Percentiles rank a stretch among this genome's conserved stretches.
Conservation (phyloP, 306 rosid species). For the Sindora glabra region DNA sequence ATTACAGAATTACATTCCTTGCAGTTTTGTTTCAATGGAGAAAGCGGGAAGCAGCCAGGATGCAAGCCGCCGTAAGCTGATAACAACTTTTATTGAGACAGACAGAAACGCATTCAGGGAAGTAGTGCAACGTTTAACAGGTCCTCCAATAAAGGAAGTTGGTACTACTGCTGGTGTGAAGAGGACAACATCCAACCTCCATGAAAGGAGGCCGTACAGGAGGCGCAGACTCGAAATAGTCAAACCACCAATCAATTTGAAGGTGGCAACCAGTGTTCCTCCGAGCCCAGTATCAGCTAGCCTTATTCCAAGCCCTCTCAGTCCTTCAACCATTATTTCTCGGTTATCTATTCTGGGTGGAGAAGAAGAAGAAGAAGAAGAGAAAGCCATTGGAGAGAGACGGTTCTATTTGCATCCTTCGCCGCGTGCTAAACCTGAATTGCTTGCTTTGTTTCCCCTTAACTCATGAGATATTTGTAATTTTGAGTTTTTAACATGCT, state of each 20-base stretch:
- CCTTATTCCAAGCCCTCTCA: slow-evolving; percentile 34
- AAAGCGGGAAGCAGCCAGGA: slow-evolving; percentile 15
- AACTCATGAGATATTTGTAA: too few species aligned
- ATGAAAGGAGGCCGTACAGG: slow-evolving; percentile 66
- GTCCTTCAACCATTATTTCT: slow-evolving; percentile 62
- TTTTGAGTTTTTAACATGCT: too few species aligned
- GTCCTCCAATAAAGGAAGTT: slow-evolving; percentile 42
- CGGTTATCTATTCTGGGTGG: slow-evolving; percentile 37
- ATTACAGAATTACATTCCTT: background rate
- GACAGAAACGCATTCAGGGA: slow-evolving; percentile 59
- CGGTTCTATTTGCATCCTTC: slow-evolving; percentile 78
- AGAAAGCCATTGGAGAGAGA: slow-evolving; percentile 62
- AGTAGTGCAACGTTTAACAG: slow-evolving; percentile 71
- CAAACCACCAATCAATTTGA: slow-evolving; percentile 33
- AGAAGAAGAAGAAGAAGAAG: slow-evolving; percentile 56
- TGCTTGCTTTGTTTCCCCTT: slow-evolving; percentile 68
- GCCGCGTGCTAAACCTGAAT: slow-evolving; percentile 43
- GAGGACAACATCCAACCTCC: slow-evolving; percentile 46
- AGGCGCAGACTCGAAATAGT: slow-evolving; percentile 79
- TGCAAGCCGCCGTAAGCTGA: slow-evolving; percentile 35
- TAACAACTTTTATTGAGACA: slow-evolving; percentile 73
- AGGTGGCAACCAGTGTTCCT: slow-evolving; percentile 9
- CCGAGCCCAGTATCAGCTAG: slow-evolving; percentile 35
- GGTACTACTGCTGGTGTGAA: background rate
- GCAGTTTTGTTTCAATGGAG: slow-evolving; percentile 33